Evolutionary conservation across 371 early-diverging fungal genomes (phyloP).

Genomic region (Syncephalastrum monosporum): DNA sequence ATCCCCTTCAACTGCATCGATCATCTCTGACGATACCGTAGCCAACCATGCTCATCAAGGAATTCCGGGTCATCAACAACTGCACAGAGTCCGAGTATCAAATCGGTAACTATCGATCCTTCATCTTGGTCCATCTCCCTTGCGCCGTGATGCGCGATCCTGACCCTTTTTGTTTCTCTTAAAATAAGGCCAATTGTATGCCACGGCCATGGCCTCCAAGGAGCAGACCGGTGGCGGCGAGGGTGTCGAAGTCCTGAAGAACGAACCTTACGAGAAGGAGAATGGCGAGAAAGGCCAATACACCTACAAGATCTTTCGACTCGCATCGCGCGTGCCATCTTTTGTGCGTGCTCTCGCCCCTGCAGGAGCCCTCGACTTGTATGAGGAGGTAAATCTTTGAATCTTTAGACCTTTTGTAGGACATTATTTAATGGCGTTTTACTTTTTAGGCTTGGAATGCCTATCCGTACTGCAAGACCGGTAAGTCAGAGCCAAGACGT

Average conservation of each 20-base stretch:
- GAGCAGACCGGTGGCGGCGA: constrained; percentile 72
- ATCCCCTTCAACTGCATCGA: no score
- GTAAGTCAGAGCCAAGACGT: constrained; percentile 32
- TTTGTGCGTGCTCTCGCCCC: constrained; percentile 62
- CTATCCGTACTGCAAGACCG: constrained; percentile 79
- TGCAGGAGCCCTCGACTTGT: constrained; percentile 61
- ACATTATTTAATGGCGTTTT: not conserved
- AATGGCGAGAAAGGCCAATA: constrained; percentile 70
- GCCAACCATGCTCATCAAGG: constrained; percentile 58
- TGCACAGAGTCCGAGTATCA: constrained; percentile 72
- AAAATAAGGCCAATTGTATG: constrained; percentile 62
- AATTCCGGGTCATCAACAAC: constrained; percentile 71
- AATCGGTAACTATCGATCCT: constrained; percentile 28
- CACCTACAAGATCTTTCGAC: constrained; percentile 73
- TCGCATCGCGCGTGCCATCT: constrained; percentile 61
- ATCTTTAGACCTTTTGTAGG: constrained; percentile 3
- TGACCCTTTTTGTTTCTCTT: constrained; percentile 2
- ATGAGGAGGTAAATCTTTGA: constrained; percentile 53
- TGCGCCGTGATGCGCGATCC: no score
- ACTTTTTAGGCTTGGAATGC: constrained; percentile 74
- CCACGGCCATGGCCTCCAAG: constrained; percentile 73
- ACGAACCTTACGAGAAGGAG: constrained; percentile 50
- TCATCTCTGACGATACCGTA: no score
- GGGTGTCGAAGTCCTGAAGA: constrained; percentile 42
- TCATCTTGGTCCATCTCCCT: not conserved